Evolutionary conservation across 495 filamentous ascomycete genomes (phyloP).

Genomic region (Viridothelium virens): DNA sequence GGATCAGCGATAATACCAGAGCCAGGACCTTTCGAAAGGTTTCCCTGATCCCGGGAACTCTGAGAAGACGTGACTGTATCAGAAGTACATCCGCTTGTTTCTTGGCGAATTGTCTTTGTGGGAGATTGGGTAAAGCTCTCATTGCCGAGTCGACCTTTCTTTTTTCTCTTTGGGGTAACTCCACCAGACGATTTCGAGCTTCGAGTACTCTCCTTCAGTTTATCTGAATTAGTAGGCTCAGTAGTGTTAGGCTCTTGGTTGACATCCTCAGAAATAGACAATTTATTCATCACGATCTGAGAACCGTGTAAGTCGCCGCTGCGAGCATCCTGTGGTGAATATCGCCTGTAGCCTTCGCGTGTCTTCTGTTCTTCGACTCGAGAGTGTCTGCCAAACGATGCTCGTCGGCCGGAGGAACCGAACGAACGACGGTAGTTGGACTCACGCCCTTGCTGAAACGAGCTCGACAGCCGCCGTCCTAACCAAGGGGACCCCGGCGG

Average conservation of each 20-base stretch:
- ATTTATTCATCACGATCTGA: not conserved
- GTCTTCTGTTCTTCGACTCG: not conserved
- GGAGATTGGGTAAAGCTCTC: not conserved
- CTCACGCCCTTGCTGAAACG: not conserved
- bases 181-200: not conserved
- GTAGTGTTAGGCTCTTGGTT: not conserved
- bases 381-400: not conserved
- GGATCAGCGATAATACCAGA: not conserved
- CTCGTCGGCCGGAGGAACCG: not conserved
- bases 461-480: not conserved
- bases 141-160: not conserved
- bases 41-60: not conserved
- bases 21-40: not conserved
- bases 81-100: not conserved
- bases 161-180: not conserved
- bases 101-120: not conserved
- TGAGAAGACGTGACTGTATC: not conserved
- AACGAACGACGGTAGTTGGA: not conserved
- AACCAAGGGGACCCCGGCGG: not conserved
- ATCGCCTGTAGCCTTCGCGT: not conserved
- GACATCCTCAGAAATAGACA: not conserved
- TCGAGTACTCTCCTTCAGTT: not conserved
- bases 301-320: not conserved
- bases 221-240: not conserved
- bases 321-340: not conserved